phyloP scores from a whole-genome alignment of 768 basidiomycete genomes.

The Mycena indigotica region DNA sequence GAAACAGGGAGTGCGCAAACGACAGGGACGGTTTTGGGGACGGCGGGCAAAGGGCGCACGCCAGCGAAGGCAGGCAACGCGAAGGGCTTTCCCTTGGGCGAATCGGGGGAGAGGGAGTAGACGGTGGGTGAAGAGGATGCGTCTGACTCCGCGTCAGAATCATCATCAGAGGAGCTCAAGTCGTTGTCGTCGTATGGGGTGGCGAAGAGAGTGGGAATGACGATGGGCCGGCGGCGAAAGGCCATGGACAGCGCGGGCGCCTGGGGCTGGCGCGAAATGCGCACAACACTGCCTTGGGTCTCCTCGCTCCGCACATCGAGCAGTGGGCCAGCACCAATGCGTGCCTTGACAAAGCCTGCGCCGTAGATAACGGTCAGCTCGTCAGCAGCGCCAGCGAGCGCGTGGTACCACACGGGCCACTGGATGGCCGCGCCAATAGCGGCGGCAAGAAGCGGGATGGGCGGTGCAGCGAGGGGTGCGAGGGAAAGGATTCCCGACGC shows the following conservation, averaged over 20 bases:
- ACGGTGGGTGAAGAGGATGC: slow-evolving; percentile 9
- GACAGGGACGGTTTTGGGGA: background rate
- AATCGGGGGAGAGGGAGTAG: slow-evolving; percentile 2
- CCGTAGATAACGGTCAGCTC: slow-evolving; percentile 13
- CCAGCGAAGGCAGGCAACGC: too few species aligned
- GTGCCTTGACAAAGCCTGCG: slow-evolving; percentile 16
- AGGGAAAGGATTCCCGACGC: slow-evolving; percentile 5
- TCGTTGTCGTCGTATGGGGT: slow-evolving; percentile 4
- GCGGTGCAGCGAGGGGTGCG: background rate
- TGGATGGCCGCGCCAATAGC: slow-evolving; percentile 14
- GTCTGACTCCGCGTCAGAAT: slow-evolving; percentile 8
- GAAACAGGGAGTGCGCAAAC: background rate
- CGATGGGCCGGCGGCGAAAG: slow-evolving; percentile 2
- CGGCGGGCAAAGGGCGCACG: too few species aligned
- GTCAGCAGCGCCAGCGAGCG: slow-evolving; percentile 5
- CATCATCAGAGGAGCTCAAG: background rate
- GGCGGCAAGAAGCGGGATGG: slow-evolving; percentile 12
- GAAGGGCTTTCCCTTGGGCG: too few species aligned
- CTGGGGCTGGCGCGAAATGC: slow-evolving; percentile 6
- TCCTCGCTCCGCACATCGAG: slow-evolving; percentile 8
- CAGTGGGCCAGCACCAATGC: too few species aligned
- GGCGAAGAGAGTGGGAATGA: background rate
- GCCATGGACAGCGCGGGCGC: slow-evolving; percentile 1
- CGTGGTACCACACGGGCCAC: slow-evolving; percentile 15
- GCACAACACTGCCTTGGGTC: slow-evolving; percentile 9